Evolutionary conservation across 805 yeast species (phyloP).

Genomic region (Gaillardinia entomophila): DNA sequence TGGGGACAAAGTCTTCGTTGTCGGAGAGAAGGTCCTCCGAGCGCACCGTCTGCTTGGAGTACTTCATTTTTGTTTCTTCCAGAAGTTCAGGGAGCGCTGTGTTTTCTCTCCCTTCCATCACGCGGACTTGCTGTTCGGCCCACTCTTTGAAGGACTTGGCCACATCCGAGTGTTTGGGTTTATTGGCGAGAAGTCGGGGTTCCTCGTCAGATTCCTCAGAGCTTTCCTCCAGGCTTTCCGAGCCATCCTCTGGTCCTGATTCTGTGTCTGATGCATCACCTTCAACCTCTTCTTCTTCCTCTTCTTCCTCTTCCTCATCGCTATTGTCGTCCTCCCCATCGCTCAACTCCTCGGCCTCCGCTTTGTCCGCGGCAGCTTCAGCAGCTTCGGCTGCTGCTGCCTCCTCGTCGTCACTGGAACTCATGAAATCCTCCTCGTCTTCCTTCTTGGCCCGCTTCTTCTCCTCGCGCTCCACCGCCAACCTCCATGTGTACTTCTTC

Average conservation of each 20-base stretch:
- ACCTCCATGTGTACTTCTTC: constrained; percentile 69
- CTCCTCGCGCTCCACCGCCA: constrained; percentile 31
- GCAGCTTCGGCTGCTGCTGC: constrained; percentile 14
- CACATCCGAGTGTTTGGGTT: constrained; percentile 40
- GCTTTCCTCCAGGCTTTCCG: constrained; percentile 24
- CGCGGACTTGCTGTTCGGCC: constrained; percentile 73
- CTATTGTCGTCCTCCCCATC: constrained; percentile 2
- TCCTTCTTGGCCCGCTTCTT: constrained; percentile 39
- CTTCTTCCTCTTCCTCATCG: constrained; percentile 6
- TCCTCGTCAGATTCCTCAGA: constrained; percentile 26
- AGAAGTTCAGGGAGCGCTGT: constrained; percentile 42
- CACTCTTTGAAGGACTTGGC: constrained; percentile 77
- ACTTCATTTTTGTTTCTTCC: constrained; percentile 37
- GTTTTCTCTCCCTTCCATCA: constrained; percentile 55
- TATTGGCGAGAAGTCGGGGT: constrained; percentile 30
- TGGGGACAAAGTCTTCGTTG: constrained; percentile 53
- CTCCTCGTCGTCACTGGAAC: constrained; percentile 26
- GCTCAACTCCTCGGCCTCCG: constrained; percentile 14
- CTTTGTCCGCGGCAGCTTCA: constrained; percentile 7
- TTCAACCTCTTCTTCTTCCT: constrained; percentile 22
- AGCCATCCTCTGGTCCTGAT: constrained; percentile 24
- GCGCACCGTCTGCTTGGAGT: constrained; percentile 48
- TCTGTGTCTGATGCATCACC: too few species aligned
- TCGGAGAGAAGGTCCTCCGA: constrained; percentile 68
- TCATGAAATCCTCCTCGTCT: constrained; percentile 57